Evolutionary conservation across 768 basidiomycete genomes (phyloP).

Genomic region (Boletus fagicola): DNA sequence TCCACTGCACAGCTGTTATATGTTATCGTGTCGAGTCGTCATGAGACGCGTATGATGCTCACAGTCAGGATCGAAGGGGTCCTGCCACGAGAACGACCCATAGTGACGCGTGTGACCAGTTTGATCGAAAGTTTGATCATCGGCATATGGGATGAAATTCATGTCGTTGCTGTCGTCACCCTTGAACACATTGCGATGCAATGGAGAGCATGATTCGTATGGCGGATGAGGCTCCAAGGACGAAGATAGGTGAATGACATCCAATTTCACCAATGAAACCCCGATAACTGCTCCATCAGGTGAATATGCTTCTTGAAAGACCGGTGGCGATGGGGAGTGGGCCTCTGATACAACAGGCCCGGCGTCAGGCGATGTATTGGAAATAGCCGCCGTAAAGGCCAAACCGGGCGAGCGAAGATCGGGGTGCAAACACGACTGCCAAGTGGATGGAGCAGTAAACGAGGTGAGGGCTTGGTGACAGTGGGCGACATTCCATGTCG

Average conservation of each 20-base stretch:
- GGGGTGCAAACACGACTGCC: constrained; percentile 13
- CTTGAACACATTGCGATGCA: constrained; percentile 43
- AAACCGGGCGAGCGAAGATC: constrained; percentile 7
- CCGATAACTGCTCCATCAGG: constrained; percentile 12
- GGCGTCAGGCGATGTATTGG: background rate
- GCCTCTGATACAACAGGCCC: background rate
- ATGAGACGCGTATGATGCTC: constrained; percentile 15
- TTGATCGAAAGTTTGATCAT: constrained; percentile 54
- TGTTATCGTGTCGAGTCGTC: constrained; percentile 20
- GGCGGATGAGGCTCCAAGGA: constrained; percentile 33
- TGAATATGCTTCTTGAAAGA: constrained; percentile 17
- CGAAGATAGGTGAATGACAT: constrained; percentile 11
- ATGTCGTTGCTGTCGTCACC: constrained; percentile 60
- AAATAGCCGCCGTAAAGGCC: background rate
- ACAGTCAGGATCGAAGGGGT: constrained; percentile 41
- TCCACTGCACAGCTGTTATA: constrained; percentile 38
- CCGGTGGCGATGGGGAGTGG: background rate
- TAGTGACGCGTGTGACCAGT: constrained; percentile 42
- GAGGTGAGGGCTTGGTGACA: constrained; percentile 15
- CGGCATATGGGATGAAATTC: constrained; percentile 61
- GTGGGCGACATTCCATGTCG: constrained; percentile 16
- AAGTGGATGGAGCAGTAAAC: constrained; percentile 17
- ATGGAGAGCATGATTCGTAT: constrained; percentile 60
- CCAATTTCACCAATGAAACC: constrained; percentile 11
- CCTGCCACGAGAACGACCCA: constrained; percentile 51